phyloP scores from a whole-genome alignment of 495 filamentous ascomycete species.

The Evernia prunastri region DNA sequence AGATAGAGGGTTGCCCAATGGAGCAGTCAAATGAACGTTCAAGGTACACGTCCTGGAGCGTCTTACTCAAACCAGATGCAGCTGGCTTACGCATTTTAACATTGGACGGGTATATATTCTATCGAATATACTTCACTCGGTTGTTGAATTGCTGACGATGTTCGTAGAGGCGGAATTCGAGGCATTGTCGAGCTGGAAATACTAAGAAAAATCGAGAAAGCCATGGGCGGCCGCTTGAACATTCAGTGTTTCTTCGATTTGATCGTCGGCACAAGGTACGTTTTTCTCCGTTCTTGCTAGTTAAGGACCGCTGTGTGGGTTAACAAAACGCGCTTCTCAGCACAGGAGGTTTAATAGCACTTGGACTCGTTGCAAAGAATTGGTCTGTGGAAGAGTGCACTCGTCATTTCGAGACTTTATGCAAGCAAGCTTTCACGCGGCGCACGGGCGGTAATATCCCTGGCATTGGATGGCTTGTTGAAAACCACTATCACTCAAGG shows the following conservation, averaged over 20 bases:
- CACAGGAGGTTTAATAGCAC: slow-evolving; percentile 38
- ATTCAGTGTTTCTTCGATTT: slow-evolving; percentile 42
- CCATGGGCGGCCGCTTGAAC: slow-evolving; percentile 25
- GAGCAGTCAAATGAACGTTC: background rate
- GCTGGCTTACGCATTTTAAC: slow-evolving; percentile 35
- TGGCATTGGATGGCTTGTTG: slow-evolving; percentile 31
- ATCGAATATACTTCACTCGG: background rate
- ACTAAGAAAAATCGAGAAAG: slow-evolving; percentile 30
- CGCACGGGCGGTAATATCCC: slow-evolving; percentile 35
- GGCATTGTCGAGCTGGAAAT: slow-evolving; percentile 39
- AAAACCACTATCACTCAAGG: slow-evolving; percentile 34
- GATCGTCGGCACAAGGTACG: slow-evolving; percentile 41
- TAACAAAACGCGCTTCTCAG: background rate
- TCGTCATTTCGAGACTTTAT: slow-evolving; percentile 38
- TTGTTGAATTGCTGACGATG: slow-evolving; percentile 8
- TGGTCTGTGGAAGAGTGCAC: slow-evolving; percentile 39
- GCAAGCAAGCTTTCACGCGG: slow-evolving; percentile 39
- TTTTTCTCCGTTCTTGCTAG: background rate
- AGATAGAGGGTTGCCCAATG: slow-evolving; percentile 17
- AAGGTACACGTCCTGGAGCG: background rate
- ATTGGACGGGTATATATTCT: slow-evolving; percentile 36
- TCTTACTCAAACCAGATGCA: slow-evolving; percentile 31
- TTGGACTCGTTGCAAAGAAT: slow-evolving; percentile 45
- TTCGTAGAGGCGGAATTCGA: slow-evolving; percentile 37
- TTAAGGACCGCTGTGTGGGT: background rate